Conservation (phyloP, 331 rosid species). For the Cucumis variabilis region DNA sequence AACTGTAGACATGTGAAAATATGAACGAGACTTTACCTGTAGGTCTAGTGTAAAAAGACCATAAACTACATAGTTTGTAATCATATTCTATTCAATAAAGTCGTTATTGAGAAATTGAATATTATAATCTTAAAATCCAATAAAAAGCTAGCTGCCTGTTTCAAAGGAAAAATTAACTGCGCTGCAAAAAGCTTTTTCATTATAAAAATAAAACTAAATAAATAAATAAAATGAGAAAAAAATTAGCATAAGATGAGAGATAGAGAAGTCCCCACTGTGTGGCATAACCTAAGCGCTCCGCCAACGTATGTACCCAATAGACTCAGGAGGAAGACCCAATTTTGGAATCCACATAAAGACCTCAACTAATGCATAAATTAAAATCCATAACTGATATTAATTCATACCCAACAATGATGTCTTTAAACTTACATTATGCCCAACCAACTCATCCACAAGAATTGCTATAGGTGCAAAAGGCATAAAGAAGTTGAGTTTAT, state of each 20-base stretch:
- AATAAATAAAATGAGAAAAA: neutral
- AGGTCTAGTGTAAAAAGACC: conserved; percentile 77
- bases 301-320: conserved; percentile 84
- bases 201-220: neutral
- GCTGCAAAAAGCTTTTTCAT: conserved; percentile 33
- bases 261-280: conserved; percentile 68
- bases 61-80: too few relatives aligned
- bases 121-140: too few relatives aligned
- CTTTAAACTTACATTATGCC: conserved; percentile 64
- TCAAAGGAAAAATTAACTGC: conserved; percentile 42
- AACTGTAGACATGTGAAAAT: neutral
- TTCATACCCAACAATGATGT: conserved; percentile 11
- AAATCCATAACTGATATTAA: neutral
- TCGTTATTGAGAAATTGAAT: too few relatives aligned
- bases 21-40: conserved; percentile 55
- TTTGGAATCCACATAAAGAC: conserved; percentile 56
- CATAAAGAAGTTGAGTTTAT: conserved; percentile 77
- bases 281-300: conserved; percentile 95
- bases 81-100: too few relatives aligned
- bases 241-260: neutral
- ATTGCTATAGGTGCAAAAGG: conserved; percentile 87
- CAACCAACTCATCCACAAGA: conserved; percentile 53
- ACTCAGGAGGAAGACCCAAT: conserved; percentile 81
- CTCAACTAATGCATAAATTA: conserved; percentile 33
- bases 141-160: conserved; percentile 89